Evolutionary conservation across 176 grass and related monocot species (phyloP).

Genomic region (bread wheat (Triticum aestivum)): DNA sequence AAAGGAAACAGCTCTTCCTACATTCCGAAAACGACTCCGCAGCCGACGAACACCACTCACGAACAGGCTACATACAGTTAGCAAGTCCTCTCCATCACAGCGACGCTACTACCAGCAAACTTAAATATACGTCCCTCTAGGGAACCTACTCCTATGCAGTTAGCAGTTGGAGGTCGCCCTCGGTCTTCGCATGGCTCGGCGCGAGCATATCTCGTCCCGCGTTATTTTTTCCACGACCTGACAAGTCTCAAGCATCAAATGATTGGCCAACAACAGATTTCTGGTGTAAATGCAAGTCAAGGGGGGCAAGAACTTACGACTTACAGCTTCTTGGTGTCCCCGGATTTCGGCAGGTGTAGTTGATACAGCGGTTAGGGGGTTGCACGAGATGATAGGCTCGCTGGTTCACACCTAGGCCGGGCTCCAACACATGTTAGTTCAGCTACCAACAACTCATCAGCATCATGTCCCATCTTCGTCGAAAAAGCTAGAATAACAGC

Average conservation of each 20-base stretch:
- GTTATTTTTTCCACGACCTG: neutral
- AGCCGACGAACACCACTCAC: slow-evolving; percentile 17
- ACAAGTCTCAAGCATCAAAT: neutral
- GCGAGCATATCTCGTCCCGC: neutral
- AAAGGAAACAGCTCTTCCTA: neutral
- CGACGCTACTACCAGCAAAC: neutral
- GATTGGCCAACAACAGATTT: neutral
- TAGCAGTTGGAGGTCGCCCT: slow-evolving; percentile 28
- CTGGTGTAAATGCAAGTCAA: neutral
- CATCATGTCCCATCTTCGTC: slow-evolving; percentile 15
- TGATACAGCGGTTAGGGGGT: neutral
- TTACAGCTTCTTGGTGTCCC: neutral
- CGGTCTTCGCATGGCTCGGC: neutral
- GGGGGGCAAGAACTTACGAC: neutral
- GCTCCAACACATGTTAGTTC: slow-evolving; percentile 38
- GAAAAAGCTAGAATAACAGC: slow-evolving; percentile 18
- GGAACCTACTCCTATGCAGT: slow-evolving; percentile 22
- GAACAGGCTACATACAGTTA: slow-evolving; percentile 14
- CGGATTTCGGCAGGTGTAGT: slow-evolving; percentile 20
- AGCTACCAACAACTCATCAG: slow-evolving; percentile 33
- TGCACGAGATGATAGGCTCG: neutral
- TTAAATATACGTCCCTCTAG: slow-evolving; percentile 36
- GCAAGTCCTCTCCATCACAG: neutral
- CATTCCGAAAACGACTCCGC: neutral
- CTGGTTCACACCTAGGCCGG: slow-evolving; percentile 20